Percentiles rank a stretch among this genome's conserved stretches.
Conservation (phyloP, 176 grass and related monocot species). For the Aegilops bicornis region DNA sequence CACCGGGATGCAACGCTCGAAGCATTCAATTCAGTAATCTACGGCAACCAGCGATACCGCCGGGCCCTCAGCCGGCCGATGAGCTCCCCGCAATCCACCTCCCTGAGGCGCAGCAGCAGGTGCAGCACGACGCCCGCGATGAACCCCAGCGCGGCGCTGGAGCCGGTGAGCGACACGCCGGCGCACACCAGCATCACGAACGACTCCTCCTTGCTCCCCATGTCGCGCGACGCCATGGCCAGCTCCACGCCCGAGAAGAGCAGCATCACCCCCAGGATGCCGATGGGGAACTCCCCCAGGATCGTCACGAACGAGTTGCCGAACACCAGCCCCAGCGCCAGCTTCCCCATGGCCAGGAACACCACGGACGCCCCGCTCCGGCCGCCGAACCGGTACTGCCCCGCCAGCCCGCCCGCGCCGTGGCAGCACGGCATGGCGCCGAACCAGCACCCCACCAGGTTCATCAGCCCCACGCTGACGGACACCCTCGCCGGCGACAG, state of each 20-base stretch:
- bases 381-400: conserved; percentile 87
- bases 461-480: conserved; percentile 81
- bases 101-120: conserved; percentile 58
- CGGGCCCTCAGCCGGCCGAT: background rate
- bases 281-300: conserved; percentile 67
- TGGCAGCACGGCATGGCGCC: conserved; percentile 96
- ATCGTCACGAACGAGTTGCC: conserved; percentile 82
- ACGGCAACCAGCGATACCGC: background rate
- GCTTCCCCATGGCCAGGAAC: conserved; percentile 72
- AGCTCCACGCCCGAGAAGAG: conserved; percentile 92
- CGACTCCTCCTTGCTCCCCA: conserved; percentile 80
- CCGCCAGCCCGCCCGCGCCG: conserved; percentile 76
- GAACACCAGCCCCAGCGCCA: conserved; percentile 61
- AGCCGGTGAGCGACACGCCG: conserved; percentile 72
- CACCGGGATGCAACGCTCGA: too few relatives aligned
- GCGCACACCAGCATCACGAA: conserved; percentile 88
- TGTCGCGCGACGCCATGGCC: conserved; percentile 91
- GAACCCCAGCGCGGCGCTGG: conserved; percentile 81
- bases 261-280: conserved; percentile 80
- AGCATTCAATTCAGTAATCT: background rate
- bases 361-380: conserved; percentile 84
- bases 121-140: conserved; percentile 56
- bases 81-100: conserved; percentile 44
- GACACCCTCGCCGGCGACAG: conserved; percentile 72
- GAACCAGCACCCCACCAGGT: conserved; percentile 91